Evolutionary conservation across 805 yeast species (phyloP).

Genomic region (Ogataea allantospora): DNA sequence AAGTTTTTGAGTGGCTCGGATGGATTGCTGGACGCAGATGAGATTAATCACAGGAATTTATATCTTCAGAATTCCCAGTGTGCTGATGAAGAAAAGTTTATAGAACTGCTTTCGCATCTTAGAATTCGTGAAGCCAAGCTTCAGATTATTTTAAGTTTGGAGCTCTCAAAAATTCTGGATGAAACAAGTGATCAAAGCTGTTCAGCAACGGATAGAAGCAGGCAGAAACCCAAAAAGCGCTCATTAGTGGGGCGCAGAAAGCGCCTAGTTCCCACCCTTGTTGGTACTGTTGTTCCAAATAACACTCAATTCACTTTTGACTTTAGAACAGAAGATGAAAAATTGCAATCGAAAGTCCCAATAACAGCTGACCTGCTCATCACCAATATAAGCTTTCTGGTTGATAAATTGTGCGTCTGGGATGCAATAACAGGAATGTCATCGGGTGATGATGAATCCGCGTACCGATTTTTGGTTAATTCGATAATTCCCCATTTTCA

Average conservation of each 20-base stretch:
- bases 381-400: slow-evolving; percentile 19
- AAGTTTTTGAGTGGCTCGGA: background rate
- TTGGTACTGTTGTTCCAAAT: slow-evolving; percentile 31
- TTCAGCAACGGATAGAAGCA: background rate
- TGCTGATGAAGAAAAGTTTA: slow-evolving; percentile 5
- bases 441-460: slow-evolving; percentile 27
- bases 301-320: slow-evolving; percentile 29
- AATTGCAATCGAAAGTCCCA: background rate
- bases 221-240: background rate
- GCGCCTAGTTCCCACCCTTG: slow-evolving; percentile 33
- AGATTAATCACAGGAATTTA: slow-evolving; percentile 10
- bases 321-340: slow-evolving; percentile 13
- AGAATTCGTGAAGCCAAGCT: slow-evolving; percentile 30
- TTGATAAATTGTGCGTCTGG: slow-evolving; percentile 34
- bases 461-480: slow-evolving; percentile 28
- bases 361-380: slow-evolving; percentile 7
- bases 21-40: slow-evolving; percentile 13
- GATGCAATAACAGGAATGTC: slow-evolving; percentile 32
- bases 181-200: background rate
- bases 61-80: slow-evolving; percentile 3
- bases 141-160: slow-evolving; percentile 31
- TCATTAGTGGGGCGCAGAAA: slow-evolving; percentile 32
- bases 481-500: slow-evolving; percentile 32
- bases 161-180: slow-evolving; percentile 6
- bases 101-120: slow-evolving; percentile 13